Evolutionary conservation across 2,329 filamentous ascomycete genomes (phyloP), one percentile per base, ranked within the genome.

Genomic region (Aureobasidium sp.): DNA sequence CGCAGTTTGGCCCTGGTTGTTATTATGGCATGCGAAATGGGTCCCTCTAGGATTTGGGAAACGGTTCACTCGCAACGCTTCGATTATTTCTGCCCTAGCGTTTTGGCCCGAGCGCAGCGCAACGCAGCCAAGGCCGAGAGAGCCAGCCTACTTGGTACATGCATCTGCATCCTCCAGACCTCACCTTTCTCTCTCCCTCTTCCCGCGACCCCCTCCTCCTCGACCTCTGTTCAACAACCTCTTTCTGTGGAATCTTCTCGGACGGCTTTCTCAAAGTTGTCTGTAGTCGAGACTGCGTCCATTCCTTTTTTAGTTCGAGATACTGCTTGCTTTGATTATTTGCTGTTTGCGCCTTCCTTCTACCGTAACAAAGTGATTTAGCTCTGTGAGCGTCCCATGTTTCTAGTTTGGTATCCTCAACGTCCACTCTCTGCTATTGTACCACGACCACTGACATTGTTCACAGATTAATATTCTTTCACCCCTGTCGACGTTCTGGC

Each of bases 251-350:
- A 43, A 58, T 49, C 55, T 58, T 49, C 55, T 58, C 55, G 43
- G 55, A 58, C 38, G 43, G 33, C 55, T 58, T 49, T 15, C 15
- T 38, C 13, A 31, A 15, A 58, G 55, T 49, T 38, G 43, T 58
- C 55, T 58, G 55, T 38, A 58, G 55, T 58, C 17, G 55, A 58
- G 33, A 27, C 55, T 40, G 25, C 55, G 55, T 58, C 55, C 55
- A 58, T 58, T 58, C 55, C 55, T 58, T 58, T 55, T 57, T 57
- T 57, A 33, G 40, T 47, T 47, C 31, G 42, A 58, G 10, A 43
- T 57, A 38, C 35, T 58, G 55, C 55, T 58, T 58, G 53, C 38
- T 58, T 58, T 58, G 55, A 19, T 40, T 58, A 58, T 58, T 58
- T 58, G 55, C 49, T 58, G 55, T 58, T 58, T 58, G 55, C 55